These are phyloP conservation scores for Volvariella surrecta DNA, from an alignment of 1,284 basidiomycete species.

Conservation along the genomic window DNA sequence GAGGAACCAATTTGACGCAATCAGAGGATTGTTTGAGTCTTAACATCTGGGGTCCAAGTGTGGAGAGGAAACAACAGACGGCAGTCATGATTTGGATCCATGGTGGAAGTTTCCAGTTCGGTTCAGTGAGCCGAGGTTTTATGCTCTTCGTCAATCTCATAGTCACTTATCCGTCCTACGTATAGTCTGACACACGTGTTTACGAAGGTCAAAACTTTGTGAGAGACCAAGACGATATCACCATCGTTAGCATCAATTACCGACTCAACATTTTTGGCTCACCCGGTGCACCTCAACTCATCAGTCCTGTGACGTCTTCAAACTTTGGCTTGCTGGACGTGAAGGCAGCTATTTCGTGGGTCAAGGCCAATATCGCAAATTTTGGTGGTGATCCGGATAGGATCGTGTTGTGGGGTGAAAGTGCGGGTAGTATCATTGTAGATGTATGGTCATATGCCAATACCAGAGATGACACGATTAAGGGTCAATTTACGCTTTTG, in stretches of 20 bases:
- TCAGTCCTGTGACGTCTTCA: conserved; percentile 14
- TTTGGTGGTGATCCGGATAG: conserved; percentile 28
- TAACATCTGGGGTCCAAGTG: conserved; percentile 25
- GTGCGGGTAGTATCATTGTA: conserved; percentile 21
- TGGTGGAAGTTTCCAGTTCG: conserved; percentile 24
- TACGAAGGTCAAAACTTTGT: conserved; percentile 24
- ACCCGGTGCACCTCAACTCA: conserved; percentile 25
- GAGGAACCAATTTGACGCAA: conserved; percentile 14
- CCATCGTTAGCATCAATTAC: conserved; percentile 26
- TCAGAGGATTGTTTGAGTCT: conserved; percentile 22
- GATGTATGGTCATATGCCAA: conserved; percentile 24
- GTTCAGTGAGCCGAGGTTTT: conserved; percentile 5
- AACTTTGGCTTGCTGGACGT: conserved; percentile 26
- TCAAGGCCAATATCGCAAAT: conserved; percentile 24
- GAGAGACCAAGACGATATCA: conserved; percentile 23
- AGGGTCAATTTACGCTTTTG: conserved; percentile 14
- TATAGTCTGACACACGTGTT: conserved; percentile 20
- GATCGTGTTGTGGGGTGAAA: conserved; percentile 25
- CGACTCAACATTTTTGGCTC: conserved; percentile 26
- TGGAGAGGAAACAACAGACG: conserved; percentile 20
- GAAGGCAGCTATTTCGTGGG: conserved; percentile 25
- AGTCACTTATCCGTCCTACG: background rate
- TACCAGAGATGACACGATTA: conserved; percentile 20
- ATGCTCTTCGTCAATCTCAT: background rate
- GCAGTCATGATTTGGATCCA: conserved; percentile 28